Base-by-base conservation (phyloP, 2,329 filamentous ascomycete species). In the Nemania sp. region DNA sequence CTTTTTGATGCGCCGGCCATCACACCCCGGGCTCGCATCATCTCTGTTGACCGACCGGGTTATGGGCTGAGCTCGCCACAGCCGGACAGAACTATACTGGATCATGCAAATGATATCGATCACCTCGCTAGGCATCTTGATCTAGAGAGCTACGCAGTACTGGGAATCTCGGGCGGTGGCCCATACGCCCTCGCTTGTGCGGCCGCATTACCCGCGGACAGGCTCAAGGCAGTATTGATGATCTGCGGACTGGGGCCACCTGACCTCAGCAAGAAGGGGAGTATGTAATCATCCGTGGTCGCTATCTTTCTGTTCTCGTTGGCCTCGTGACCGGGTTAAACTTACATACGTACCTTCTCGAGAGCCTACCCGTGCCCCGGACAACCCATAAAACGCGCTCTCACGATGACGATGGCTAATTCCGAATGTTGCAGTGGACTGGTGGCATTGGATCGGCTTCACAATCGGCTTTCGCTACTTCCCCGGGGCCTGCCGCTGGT, bases 151-250 rank as follows among this genome's bases (percentile, higher is more conserved):
- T 63, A 60, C 21, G 55, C 20, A 12, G 49, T 61, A 12, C 34
- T 64, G 5, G 59, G 54, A 11, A 56, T 61, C 29, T 57, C 57
- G 10, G 54, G 57, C 5, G 61, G 61, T 13, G 61, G 57, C 15
- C 58, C 58, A 12, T 61, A 64, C n/a, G 62, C 54, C n/a, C 54
- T 64, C 10, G 62, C 62, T 21, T 62, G 59, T 39, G 62, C 55
- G 18, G 47, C 51, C 11, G 37, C 52, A 20, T 43, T 58, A 11
- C 51, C 54, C 4, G 57, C 59, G 9, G 54, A 53, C 37, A 57
- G 34, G 54, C 62, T 64, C 48, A 58, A 57, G 46, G 54, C 61
- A n/a, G 58, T 63, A 17, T 54, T 18, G 5, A 18, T 62, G 15
- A 60, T 64, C 12, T 49, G 47, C n/a, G 59, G 59, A 11, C 35